Base-by-base conservation (phyloP, 2,329 filamentous ascomycete species). In the Diaporthe caulivora region DNA sequence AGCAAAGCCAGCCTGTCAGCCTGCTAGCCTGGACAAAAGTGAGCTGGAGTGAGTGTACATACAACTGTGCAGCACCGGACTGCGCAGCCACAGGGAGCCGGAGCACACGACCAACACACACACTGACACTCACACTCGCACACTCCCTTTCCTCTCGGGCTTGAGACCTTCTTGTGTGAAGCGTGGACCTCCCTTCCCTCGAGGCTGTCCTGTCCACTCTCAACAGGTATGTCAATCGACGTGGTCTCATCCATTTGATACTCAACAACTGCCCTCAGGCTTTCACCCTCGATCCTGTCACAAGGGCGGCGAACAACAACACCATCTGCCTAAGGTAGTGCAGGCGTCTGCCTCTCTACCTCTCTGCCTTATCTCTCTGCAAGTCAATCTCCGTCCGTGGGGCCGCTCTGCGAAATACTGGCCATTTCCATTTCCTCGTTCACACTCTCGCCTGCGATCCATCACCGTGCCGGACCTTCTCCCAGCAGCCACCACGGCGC, bases 321-420 rank as follows among this genome's bases (percentile, higher is more conserved):
- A 51, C 18, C 60, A 49, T 49, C 58, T 26, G 13, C 37, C 13
- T 2, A 40, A 34, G 34, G 5, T 34, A 64, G 60, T 44, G 57
- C 29, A 60, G 57, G 57, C 34, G 57, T 44, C 57, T 62, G 9
- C 9, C 13, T 11, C 17, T 47, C 40, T 44, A 44, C 24, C 34
- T 60, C 24, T 31, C 26, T 55, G 21, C 17, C 53, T 55, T 55
- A 17, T 34, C 29, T 34, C 26, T 55, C 51, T 53, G 6, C 51
- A 51, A 40, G 49, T 49, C 57, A 71, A 71, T 71, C 55, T 71
- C 69, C 69, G 31, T 57, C 69, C 69, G 69, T 71, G 69, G 69
- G 69, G 69, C 69, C 51, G 55, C 69, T 37, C 69, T 71, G 69
- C 55, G 69, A 71, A 71, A 71, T 62, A 71, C 69, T 55, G 69